Evolutionary conservation across 169 alveolate genomes (phyloP).

Genomic region (Plasmodium malariae): DNA sequence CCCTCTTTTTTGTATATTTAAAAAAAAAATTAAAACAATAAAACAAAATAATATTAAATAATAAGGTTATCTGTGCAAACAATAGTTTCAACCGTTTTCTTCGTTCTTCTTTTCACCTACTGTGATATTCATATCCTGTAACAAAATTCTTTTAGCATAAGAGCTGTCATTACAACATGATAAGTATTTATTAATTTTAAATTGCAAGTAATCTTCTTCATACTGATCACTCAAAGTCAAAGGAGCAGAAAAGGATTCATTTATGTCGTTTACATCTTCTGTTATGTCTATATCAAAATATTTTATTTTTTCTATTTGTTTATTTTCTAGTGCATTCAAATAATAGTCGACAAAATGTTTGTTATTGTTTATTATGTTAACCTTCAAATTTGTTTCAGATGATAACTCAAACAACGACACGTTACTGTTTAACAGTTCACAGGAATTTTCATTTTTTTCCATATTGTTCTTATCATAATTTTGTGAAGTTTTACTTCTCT

Average conservation of each 20-base stretch:
- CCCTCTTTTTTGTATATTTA: no score
- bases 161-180: slow-evolving; percentile 2
- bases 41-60: no score
- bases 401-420: slow-evolving; percentile 41
- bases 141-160: slow-evolving; percentile 28
- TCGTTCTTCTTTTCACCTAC: not conserved
- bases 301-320: slow-evolving; percentile 22
- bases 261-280: slow-evolving; percentile 44
- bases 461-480: not conserved
- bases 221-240: slow-evolving; percentile 10
- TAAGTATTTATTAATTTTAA: slow-evolving; percentile 24
- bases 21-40: no score
- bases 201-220: slow-evolving; percentile 34
- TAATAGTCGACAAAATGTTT: slow-evolving; percentile 18
- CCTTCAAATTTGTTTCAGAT: slow-evolving; percentile 36
- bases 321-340: slow-evolving; percentile 24
- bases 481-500: no score
- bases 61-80: not conserved
- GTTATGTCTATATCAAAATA: slow-evolving; percentile 74
- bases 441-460: not conserved
- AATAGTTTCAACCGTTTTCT: not conserved
- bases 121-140: slow-evolving; percentile 30
- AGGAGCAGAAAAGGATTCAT: slow-evolving; percentile 36
- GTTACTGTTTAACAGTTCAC: slow-evolving; percentile 1
- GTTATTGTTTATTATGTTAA: slow-evolving; percentile 44